Evolutionary conservation across 257 asterid genomes (phyloP), one percentile per base, ranked within the genome.

Genomic region (Nicotiana sylvestris): DNA sequence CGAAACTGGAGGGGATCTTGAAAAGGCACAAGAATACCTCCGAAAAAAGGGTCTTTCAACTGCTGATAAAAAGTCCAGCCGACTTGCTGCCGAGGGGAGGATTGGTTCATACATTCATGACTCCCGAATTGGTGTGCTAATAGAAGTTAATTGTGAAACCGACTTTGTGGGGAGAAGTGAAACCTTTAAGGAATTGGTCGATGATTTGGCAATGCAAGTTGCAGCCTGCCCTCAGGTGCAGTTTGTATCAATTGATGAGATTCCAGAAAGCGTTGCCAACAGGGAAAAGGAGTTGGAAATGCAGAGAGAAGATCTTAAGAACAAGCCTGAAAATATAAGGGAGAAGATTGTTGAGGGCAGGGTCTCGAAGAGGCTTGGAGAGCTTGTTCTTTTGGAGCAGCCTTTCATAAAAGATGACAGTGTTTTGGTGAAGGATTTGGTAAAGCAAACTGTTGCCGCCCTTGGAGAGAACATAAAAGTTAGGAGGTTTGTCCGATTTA

Each of bases 81-180:
- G 99, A 12, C 89, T 92, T 66, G 99, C 98, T 11, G 97, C 99
- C 66, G 98, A 96, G 87, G 98, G 99, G 82, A 90, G 98, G 85
- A 94, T 96, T 1, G 99, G 98, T 1, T 86, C 95, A 67, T 93
- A 96, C 83, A 91, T 94, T 25, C 99, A 96, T 6, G 98, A 96
- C 66, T 88, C 98, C n/a, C 96, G 98, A 77, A 92, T 96, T 67
- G 99, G 98, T 4, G 98, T 92, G 58, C 92, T 96, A n/a, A 86
- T 96, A 25, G 99, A 96, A 91, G 97, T 96, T 5, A 96, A 94
- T 78, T 96, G 99, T 56, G 99, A 94, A 86, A 94, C 98, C 4
- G 99, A 96, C 92, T 96, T 94, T 80, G 99, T 96, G 77, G 98
- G 97, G 6, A 87, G 98, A 85, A 87, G 97, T 74, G 94, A 92